Percentiles rank a stretch among this genome's conserved stretches.
These are phyloP conservation scores for Xylariaceae sp. DNA, from an alignment of 2,329 filamentous ascomycete genomes.

Conservation along the genomic window DNA sequence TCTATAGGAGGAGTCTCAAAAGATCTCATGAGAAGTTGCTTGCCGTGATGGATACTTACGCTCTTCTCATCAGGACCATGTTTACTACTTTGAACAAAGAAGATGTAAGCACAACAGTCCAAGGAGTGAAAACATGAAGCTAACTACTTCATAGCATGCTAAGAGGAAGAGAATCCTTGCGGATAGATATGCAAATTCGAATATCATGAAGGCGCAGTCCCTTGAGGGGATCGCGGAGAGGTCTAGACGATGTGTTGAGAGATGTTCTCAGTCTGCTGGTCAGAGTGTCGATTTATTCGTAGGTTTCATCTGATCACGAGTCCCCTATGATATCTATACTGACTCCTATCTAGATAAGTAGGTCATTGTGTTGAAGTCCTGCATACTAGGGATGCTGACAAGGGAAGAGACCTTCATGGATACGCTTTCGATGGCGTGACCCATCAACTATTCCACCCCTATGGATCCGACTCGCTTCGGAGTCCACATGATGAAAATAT, in stretches of 20 bases:
- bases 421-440: slow-evolving; percentile 66
- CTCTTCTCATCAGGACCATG: slow-evolving; percentile 45
- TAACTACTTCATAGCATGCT: slow-evolving; percentile 46
- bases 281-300: slow-evolving; percentile 58
- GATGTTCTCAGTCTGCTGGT: slow-evolving; percentile 43
- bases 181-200: slow-evolving; percentile 64
- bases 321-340: slow-evolving; percentile 6
- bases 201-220: slow-evolving; percentile 52
- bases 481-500: slow-evolving; percentile 53
- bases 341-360: slow-evolving; percentile 24
- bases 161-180: slow-evolving; percentile 59
- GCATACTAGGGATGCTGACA: slow-evolving; percentile 14
- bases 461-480: slow-evolving; percentile 56
- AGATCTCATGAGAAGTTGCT: not conserved
- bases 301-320: slow-evolving; percentile 21
- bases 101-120: slow-evolving; percentile 7
- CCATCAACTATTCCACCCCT: slow-evolving; percentile 63
- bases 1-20: no score
- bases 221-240: slow-evolving; percentile 54
- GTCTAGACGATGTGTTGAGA: slow-evolving; percentile 49
- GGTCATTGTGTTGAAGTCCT: not conserved
- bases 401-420: slow-evolving; percentile 47
- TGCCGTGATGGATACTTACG: slow-evolving; percentile 4
- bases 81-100: slow-evolving; percentile 52
- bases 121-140: not conserved